Evolutionary conservation across 2,329 filamentous ascomycete genomes (phyloP).

Genomic region (Paradendryphiella salina): DNA sequence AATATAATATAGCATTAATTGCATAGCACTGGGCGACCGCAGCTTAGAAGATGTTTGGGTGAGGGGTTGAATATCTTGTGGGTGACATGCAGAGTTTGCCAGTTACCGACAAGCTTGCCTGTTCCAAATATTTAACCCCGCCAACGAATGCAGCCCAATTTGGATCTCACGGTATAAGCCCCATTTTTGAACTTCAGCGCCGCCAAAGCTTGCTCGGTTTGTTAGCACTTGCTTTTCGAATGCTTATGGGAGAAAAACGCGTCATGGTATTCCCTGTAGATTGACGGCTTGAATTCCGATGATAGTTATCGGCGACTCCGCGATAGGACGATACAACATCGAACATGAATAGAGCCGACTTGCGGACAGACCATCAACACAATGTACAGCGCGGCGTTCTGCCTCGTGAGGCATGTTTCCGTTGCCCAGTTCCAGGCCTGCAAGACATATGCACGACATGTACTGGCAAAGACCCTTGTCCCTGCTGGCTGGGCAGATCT

Average conservation of each 20-base stretch:
- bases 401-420: constrained; percentile 3
- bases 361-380: neutral
- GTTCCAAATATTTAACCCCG: neutral
- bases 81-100: neutral
- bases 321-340: neutral
- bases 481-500: neutral
- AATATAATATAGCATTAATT: neutral
- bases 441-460: neutral
- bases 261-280: neutral
- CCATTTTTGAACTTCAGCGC: neutral
- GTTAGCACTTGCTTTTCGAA: neutral
- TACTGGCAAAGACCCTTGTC: neutral
- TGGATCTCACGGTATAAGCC: neutral
- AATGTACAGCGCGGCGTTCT: neutral
- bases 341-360: neutral
- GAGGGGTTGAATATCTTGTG: neutral
- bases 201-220: no score
- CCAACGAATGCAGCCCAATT: neutral
- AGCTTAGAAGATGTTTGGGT: neutral
- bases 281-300: no score
- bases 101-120: neutral
- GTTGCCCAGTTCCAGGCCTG: neutral
- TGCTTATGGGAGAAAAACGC: neutral
- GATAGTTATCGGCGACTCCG: no score
- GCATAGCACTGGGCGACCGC: neutral